Conservation (phyloP, 2,329 filamentous ascomycete genomes). For the Fusarium nanum region DNA sequence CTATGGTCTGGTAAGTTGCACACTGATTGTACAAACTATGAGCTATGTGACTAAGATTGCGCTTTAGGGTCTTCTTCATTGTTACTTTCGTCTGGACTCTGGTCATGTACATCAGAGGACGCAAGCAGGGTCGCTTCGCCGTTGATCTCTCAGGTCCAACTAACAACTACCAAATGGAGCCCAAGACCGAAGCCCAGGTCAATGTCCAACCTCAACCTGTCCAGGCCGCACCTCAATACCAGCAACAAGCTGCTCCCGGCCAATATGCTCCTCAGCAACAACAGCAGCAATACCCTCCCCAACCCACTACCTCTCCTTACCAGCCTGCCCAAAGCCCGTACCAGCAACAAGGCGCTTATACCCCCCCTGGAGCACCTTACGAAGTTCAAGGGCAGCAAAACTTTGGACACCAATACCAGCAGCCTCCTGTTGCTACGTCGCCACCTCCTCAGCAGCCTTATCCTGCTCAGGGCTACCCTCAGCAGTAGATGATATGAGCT, state of each 20-base stretch:
- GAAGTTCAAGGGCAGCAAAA: constrained; percentile 35
- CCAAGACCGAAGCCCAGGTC: constrained; percentile 47
- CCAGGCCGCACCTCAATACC: constrained; percentile 36
- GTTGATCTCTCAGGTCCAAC: constrained; percentile 23
- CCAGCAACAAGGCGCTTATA: constrained; percentile 46
- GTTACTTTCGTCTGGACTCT: constrained; percentile 53
- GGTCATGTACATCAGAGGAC: constrained; percentile 51
- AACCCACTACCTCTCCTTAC: constrained; percentile 28
- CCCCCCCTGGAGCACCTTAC: constrained; percentile 38
- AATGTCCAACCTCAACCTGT: constrained; percentile 35
- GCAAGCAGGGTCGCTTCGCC: constrained; percentile 54
- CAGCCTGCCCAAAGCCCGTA: constrained; percentile 46
- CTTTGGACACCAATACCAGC: constrained; percentile 23
- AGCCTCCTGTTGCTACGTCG: constrained; percentile 18
- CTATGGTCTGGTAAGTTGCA: constrained; percentile 55
- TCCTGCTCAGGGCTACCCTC: constrained; percentile 7
- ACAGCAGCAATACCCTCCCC: constrained; percentile 27
- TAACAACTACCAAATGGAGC: constrained; percentile 51
- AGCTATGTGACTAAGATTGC: not conserved
- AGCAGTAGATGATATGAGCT: constrained; percentile 2
- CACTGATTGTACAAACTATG: accelerated
- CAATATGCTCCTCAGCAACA: constrained; percentile 31
- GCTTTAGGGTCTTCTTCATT: constrained; percentile 54
- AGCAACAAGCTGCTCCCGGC: constrained; percentile 27
- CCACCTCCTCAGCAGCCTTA: constrained; percentile 39